Evolutionary conservation across 768 basidiomycete species (phyloP).

Genomic region (Trametes cinnabarina): DNA sequence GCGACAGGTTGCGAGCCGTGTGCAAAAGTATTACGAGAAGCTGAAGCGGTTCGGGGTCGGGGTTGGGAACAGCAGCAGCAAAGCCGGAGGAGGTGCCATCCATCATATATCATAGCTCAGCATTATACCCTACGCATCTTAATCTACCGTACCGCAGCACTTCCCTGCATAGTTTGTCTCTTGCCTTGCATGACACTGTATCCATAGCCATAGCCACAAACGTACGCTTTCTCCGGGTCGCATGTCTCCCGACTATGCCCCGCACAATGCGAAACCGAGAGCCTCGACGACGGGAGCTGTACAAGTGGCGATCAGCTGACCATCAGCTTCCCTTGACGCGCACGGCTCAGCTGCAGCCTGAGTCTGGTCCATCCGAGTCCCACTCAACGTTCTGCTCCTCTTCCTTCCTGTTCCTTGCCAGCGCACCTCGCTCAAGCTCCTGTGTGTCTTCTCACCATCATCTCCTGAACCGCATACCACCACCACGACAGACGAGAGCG

Average conservation of each 20-base stretch:
- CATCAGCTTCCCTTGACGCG: constrained; percentile 17
- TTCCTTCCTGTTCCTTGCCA: constrained; percentile 14
- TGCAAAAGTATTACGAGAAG: constrained; percentile 88
- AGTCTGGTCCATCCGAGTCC: too few relatives aligned
- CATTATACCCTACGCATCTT: neutral
- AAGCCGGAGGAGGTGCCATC: constrained; percentile 8
- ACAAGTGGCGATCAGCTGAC: constrained; percentile 19
- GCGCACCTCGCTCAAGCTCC: constrained; percentile 13
- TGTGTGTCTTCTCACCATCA: neutral
- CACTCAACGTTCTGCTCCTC: neutral
- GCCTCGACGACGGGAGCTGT: constrained; percentile 16
- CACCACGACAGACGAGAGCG: constrained; percentile 6
- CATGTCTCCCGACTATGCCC: constrained; percentile 6
- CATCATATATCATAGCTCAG: too few relatives aligned
- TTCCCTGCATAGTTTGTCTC: too few relatives aligned
- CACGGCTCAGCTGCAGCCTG: constrained; percentile 4
- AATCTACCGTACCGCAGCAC: neutral
- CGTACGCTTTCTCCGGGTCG: too few relatives aligned
- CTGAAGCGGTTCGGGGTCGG: constrained; percentile 70
- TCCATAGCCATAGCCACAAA: neutral
- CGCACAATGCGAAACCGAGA: neutral
- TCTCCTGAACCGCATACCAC: neutral
- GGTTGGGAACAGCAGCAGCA: constrained; percentile 29
- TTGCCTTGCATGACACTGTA: neutral
- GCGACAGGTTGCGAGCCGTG: constrained; percentile 83